phyloP scores from a whole-genome alignment of 2,329 filamentous ascomycete species.

The Fonsecaea multimorphosa region DNA sequence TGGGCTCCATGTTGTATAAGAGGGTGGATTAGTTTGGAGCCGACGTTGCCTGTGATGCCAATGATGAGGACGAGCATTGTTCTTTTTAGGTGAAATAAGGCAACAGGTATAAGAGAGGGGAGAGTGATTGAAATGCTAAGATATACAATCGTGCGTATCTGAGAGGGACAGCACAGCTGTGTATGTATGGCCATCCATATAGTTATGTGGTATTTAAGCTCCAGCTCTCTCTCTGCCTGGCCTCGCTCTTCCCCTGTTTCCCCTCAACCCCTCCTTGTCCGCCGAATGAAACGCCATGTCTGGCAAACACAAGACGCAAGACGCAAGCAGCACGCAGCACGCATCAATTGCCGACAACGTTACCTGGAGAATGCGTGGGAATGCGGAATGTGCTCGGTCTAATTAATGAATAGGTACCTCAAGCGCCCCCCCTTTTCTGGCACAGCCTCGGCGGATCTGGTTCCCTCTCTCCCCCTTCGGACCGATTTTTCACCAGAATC shows the following conservation, averaged over 20 bases:
- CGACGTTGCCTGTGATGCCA: slow-evolving; percentile 11
- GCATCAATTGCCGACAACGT: background rate
- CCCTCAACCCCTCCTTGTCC: too few relatives aligned
- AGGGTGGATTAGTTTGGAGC: slow-evolving; percentile 5
- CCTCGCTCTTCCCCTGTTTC: background rate
- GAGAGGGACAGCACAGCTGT: background rate
- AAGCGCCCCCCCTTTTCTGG: background rate
- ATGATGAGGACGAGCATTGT: slow-evolving; percentile 13
- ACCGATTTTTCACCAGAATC: background rate
- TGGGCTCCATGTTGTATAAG: slow-evolving; percentile 3
- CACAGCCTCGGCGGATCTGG: background rate
- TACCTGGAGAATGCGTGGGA: background rate
- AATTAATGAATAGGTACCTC: background rate
- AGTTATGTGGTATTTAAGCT: background rate
- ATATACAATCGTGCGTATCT: background rate
- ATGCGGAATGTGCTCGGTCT: background rate
- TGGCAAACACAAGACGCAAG: background rate
- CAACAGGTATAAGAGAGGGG: too few relatives aligned
- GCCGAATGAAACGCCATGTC: background rate
- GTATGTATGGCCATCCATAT: too few relatives aligned
- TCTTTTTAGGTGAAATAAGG: background rate
- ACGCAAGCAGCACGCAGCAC: background rate
- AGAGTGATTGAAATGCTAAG: too few relatives aligned
- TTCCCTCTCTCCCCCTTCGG: background rate
- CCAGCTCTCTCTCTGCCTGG: background rate